A percentile compares a stretch with the other conserved stretches of the same genome.
These are phyloP conservation scores for Ceratocystis ficicola DNA, from an alignment of 2,329 filamentous ascomycete genomes.

Conservation along the genomic window DNA sequence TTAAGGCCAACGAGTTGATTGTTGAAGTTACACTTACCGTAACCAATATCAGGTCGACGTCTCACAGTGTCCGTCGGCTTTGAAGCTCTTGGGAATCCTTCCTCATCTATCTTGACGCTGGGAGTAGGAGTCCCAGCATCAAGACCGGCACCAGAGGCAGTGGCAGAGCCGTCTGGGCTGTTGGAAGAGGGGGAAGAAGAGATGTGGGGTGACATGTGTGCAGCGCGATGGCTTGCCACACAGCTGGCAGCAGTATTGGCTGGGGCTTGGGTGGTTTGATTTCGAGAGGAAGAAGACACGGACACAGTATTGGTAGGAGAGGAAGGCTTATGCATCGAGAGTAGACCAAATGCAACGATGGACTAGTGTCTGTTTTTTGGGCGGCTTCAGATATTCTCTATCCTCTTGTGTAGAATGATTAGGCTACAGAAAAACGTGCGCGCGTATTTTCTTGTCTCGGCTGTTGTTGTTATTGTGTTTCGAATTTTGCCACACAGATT, in stretches of 20 bases:
- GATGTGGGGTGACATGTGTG: background rate
- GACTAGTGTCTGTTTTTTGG: background rate
- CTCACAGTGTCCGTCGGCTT: constrained; percentile 50
- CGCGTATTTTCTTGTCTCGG: constrained; percentile 6
- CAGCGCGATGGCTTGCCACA: background rate
- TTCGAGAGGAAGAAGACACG: background rate
- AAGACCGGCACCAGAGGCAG: background rate
- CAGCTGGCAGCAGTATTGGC: background rate
- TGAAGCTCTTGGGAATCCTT: constrained; percentile 41
- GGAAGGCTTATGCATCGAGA: constrained; percentile 1
- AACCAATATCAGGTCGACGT: constrained; percentile 42
- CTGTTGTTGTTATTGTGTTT: constrained; percentile 9
- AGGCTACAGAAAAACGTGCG: background rate
- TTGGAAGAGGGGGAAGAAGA: background rate
- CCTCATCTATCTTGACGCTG: constrained; percentile 27
- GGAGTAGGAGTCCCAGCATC: background rate
- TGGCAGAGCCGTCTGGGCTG: background rate
- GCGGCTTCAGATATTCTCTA: background rate
- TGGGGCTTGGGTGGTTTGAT: background rate
- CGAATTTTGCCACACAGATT: background rate
- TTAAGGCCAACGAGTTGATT: background rate
- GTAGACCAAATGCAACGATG: background rate
- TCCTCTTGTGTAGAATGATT: background rate
- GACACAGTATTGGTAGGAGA: background rate
- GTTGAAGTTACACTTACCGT: constrained; percentile 37